phyloP scores from a whole-genome alignment of 352 stramenopile genomes.

The Pythium dissimile region DNA sequence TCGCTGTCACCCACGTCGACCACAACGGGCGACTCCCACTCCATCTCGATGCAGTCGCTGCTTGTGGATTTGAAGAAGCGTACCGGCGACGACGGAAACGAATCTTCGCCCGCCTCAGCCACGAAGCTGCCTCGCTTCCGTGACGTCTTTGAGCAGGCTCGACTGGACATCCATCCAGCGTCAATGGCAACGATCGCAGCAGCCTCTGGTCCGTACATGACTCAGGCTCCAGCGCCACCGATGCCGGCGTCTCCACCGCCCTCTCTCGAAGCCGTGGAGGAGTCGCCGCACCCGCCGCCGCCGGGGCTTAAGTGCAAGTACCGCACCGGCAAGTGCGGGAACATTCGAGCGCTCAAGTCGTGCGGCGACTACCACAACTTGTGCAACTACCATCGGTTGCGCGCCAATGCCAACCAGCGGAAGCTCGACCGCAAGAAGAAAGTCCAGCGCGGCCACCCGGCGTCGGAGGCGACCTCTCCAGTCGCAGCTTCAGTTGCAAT shows the following conservation, averaged over 20 bases:
- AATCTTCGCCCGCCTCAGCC: background rate
- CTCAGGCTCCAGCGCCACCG: background rate
- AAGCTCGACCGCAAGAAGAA: conserved; percentile 86
- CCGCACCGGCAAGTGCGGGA: conserved; percentile 77
- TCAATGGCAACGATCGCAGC: background rate
- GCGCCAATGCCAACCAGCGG: conserved; percentile 77
- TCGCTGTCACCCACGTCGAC: background rate
- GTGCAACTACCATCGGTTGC: conserved; percentile 79
- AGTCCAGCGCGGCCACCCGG: conserved; percentile 45
- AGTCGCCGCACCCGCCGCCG: conserved; percentile 12
- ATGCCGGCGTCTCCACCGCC: conserved; percentile 13
- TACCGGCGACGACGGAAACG: conserved; percentile 26
- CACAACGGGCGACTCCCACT: conserved; percentile 12
- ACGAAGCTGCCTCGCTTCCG: conserved; percentile 61
- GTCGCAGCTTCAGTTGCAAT: background rate
- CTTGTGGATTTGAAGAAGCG: conserved; percentile 68
- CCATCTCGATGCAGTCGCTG: conserved; percentile 71
- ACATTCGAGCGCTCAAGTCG: conserved; percentile 67
- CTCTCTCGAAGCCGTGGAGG: conserved; percentile 16
- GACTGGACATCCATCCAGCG: background rate
- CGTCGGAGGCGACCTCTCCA: conserved; percentile 1
- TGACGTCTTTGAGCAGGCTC: conserved; percentile 44
- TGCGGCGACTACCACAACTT: conserved; percentile 80
- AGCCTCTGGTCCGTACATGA: background rate
- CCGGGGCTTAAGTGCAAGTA: conserved; percentile 74